Base-by-base conservation (phyloP, 2,329 filamentous ascomycete genomes). In the Neurospora crassa region DNA sequence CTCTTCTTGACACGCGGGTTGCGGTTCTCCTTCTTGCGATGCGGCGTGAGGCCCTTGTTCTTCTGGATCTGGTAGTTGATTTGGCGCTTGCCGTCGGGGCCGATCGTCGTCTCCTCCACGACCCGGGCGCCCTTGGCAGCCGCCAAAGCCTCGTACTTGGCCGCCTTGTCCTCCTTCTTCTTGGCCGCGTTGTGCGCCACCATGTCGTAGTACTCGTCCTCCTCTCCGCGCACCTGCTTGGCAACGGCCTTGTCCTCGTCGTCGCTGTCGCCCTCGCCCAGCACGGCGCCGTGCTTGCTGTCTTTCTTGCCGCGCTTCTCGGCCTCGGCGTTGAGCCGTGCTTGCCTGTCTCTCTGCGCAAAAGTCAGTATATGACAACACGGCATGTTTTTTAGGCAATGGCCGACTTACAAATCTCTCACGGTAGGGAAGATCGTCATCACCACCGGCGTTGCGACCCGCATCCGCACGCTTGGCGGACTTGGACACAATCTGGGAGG, bases 1-100 rank as follows among this genome's bases (percentile, higher is more conserved):
- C 93, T 90, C 91, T 97, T 98, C 91, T 98, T 99, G 75, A 98
- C 95, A 80, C 96, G 87, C 43, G 96, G 94, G 83, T 99, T 99
- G 74, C 95, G 87, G 72, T 94, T 91, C 77, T 97, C 94, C 89
- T 99, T 98, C 87, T 92, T 96, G 74, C 95, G 87, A 81, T 92
- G 91, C 67, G 94, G 93, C 72, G 93, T 90, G 74, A 99, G 84
- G 41, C 96, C 96, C 87, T 97, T 97, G 83, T 99, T 99, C 89
- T 98, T 97, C 83, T 94, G 89, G 78, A 99, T 99, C 76, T 90
- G 88, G 82, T 97, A 98, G 20, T 89, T 92, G 80, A 99, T 97
- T 81, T 93, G 93, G 72, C 96, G 87, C 84, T 97, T 97, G 72
- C 94, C 95, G 77, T 97, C 94, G 71, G 89, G 84, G 59, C 92